Base-by-base conservation (phyloP, 140 eudicot species). In the Ambrosia hybrid region DNA sequence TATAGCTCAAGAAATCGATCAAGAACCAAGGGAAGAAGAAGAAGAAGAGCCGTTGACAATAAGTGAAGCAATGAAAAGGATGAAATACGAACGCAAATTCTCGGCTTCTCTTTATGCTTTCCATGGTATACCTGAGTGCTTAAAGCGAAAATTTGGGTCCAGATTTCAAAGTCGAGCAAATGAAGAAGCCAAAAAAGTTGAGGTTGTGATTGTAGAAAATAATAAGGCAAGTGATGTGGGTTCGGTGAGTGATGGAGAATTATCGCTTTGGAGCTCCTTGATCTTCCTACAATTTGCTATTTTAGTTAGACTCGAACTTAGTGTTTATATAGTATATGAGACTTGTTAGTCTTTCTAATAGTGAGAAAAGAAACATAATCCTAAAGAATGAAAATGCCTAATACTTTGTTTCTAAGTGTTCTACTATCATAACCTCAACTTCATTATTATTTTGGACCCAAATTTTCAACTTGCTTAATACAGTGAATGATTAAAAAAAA, bases 101-200 rank as follows among this genome's bases (percentile, higher is more conserved):
- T 87, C 95, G 4, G 90, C 95, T 17, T 88, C 90, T 16, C 82
- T 85, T 4, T 87, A 87, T 51, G 95, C 95, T 14, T 85, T 87
- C 45, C 85, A 85, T 71, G 95, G 95, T 30, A 82, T 88, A 36
- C 80, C 88, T 0, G 95, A 88, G 60, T 88, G 86, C 70, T 75
- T 88, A 65, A 80, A 73, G 79, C 66, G 79, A 48, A 83, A 83
- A 56, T 76, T 80, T 8, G 80, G 81, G 73, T 37, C 83, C 5
- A 81, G 75, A 43, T 5, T 43, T 9, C 48, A 43, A 43, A 6
- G 48, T 15, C 67, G 26, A 69, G 75, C 65, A 37, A 82, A 78
- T 9, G 80, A 79, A 51, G 71, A 76, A 57, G 56, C 33, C 41
- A 30, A 68, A 30, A 79, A 37, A 62, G 60, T 6, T 43, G 48